Conservation (phyloP, 2,329 filamentous ascomycete genomes). For the Sporothrix brasiliensis region DNA sequence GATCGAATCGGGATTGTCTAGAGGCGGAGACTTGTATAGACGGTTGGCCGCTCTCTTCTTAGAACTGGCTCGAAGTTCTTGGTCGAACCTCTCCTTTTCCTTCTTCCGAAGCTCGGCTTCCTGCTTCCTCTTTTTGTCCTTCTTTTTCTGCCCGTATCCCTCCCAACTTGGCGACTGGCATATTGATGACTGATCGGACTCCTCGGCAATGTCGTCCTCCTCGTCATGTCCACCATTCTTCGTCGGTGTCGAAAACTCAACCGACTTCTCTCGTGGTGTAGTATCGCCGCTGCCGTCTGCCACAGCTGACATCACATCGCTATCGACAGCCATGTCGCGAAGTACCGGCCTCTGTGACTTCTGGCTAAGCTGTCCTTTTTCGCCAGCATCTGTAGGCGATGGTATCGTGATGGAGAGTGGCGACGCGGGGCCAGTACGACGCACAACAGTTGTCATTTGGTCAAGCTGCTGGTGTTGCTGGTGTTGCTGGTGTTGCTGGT, state of each 20-base stretch:
- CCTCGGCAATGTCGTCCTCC: conserved; percentile 39
- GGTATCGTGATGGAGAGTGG: conserved; percentile 43
- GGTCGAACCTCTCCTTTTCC: conserved; percentile 45
- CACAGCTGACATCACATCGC: conserved; percentile 30
- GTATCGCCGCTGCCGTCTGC: conserved; percentile 37
- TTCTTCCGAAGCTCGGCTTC: conserved; percentile 48
- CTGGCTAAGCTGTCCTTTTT: conserved; percentile 9
- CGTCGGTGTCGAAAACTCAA: conserved; percentile 41
- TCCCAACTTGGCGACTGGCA: conserved; percentile 67
- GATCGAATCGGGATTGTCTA: conserved; percentile 34
- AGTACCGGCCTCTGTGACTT: not conserved
- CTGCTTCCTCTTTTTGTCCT: conserved; percentile 57
- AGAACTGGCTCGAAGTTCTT: not conserved
- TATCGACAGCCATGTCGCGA: conserved; percentile 16
- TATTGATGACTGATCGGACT: conserved; percentile 54
- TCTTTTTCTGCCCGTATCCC: conserved; percentile 57
- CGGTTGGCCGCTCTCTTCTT: conserved; percentile 41
- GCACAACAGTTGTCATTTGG: conserved; percentile 38
- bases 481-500: conserved; percentile 37
- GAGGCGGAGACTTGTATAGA: conserved; percentile 46
- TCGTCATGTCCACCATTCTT: conserved; percentile 38
- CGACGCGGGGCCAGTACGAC: conserved; percentile 36
- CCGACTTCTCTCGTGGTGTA: conserved; percentile 45
- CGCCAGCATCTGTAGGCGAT: conserved; percentile 17
- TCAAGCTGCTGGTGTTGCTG: conserved; percentile 38